phyloP scores from a whole-genome alignment of 768 basidiomycete genomes.

The Russula vinacea region DNA sequence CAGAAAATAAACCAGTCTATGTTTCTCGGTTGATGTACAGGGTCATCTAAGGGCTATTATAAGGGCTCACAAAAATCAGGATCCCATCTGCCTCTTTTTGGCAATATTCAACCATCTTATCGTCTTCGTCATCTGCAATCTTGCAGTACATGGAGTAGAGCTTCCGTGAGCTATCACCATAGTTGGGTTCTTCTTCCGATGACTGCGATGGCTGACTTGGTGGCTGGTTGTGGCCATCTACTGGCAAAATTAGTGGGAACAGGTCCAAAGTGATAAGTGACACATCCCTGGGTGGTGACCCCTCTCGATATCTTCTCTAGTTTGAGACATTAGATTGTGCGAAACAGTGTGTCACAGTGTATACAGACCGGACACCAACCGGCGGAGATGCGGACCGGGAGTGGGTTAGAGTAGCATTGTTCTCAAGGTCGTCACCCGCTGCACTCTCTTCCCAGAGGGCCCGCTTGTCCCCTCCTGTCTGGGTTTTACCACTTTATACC shows the following conservation, averaged over 20 bases:
- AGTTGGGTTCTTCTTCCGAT: not conserved
- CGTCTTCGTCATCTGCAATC: constrained; percentile 25
- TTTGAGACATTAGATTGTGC: too few species aligned
- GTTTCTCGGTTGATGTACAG: not conserved
- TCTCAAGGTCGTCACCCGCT: constrained; percentile 1
- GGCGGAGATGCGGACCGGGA: constrained; percentile 9
- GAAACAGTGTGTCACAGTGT: too few species aligned
- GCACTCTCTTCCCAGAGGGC: constrained; percentile 1
- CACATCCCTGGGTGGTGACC: too few species aligned
- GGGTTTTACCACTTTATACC: constrained; percentile 45
- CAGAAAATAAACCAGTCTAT: constrained; percentile 27
- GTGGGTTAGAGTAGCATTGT: not conserved
- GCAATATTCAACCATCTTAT: constrained; percentile 22
- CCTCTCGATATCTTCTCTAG: too few species aligned
- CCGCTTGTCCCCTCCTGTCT: constrained; percentile 47
- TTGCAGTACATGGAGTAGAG: constrained; percentile 20
- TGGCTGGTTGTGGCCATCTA: not conserved
- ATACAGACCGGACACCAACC: too few species aligned
- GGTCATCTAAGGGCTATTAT: too few species aligned
- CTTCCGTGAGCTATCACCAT: not conserved
- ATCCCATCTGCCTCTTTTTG: constrained; percentile 25
- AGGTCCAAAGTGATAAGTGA: too few species aligned
- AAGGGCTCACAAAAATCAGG: constrained; percentile 25
- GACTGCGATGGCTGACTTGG: not conserved
- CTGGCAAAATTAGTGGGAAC: too few species aligned